Conservation (phyloP, 495 filamentous ascomycete species). For the Friedmanniomyces simplex region DNA sequence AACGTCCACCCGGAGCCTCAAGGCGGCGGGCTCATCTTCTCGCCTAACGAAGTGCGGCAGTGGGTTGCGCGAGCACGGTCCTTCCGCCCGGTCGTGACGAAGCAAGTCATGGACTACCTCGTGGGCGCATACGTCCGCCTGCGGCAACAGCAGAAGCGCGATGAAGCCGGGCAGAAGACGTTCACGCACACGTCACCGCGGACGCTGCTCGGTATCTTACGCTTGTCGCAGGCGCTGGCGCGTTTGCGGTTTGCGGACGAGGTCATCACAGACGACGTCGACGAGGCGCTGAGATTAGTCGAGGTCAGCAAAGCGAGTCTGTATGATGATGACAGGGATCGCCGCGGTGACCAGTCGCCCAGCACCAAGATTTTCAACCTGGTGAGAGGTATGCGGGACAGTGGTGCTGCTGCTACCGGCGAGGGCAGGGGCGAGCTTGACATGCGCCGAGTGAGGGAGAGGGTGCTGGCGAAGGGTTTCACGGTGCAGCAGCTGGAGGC, state of each 20-base stretch:
- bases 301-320: slow-evolving; percentile 86
- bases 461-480: slow-evolving; percentile 92
- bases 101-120: slow-evolving; percentile 83
- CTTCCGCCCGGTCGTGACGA: slow-evolving; percentile 75
- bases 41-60: slow-evolving; percentile 82
- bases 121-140: slow-evolving; percentile 90
- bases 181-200: slow-evolving; percentile 89
- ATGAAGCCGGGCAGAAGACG: slow-evolving; percentile 76
- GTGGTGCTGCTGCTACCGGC: slow-evolving; percentile 64
- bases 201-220: slow-evolving; percentile 83
- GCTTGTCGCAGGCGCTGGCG: slow-evolving; percentile 90
- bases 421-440: slow-evolving; percentile 70
- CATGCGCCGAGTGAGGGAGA: slow-evolving; percentile 73
- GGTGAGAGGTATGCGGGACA: slow-evolving; percentile 72
- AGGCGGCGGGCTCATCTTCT: slow-evolving; percentile 56
- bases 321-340: slow-evolving; percentile 51
- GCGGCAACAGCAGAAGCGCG: slow-evolving; percentile 75
- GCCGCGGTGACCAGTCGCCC: slow-evolving; percentile 61
- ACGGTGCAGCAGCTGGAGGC: slow-evolving; percentile 82
- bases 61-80: slow-evolving; percentile 89
- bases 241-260: slow-evolving; percentile 74
- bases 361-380: slow-evolving; percentile 90
- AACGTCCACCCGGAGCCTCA: slow-evolving; percentile 77
- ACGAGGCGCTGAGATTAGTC: slow-evolving; percentile 82
- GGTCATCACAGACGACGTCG: slow-evolving; percentile 86